A percentile compares a stretch with the other conserved stretches of the same genome.
Conservation (phyloP, 2,329 filamentous ascomycete genomes). For the Stagonosporopsis rhizophila region DNA sequence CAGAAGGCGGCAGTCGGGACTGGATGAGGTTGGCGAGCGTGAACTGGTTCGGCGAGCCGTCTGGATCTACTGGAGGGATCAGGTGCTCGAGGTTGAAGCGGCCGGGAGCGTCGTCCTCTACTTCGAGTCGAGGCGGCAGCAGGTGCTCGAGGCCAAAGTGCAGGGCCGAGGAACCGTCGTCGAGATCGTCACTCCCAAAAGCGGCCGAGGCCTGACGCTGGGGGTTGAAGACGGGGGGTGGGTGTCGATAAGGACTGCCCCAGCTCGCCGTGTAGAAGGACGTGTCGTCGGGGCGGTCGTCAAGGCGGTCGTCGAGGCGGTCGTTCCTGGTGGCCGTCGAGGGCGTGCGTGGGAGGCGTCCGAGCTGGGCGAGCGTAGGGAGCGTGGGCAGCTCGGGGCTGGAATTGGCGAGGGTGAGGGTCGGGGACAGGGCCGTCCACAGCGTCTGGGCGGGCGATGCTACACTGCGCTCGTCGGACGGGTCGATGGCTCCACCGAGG, state of each 20-base stretch:
- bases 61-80: slow-evolving; percentile 43
- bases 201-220: slow-evolving; percentile 38
- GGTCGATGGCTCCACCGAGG: slow-evolving; percentile 32
- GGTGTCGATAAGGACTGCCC: slow-evolving; percentile 86
- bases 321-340: slow-evolving; percentile 37
- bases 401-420: slow-evolving; percentile 50
- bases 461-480: slow-evolving; percentile 36
- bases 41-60: slow-evolving; percentile 46
- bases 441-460: slow-evolving; percentile 46
- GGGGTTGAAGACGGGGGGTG: slow-evolving; percentile 56
- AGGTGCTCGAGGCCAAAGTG: slow-evolving; percentile 51
- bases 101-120: slow-evolving; percentile 43
- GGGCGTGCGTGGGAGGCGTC: slow-evolving; percentile 43
- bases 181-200: slow-evolving; percentile 50
- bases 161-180: slow-evolving; percentile 46
- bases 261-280: slow-evolving; percentile 78
- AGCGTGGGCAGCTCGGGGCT: slow-evolving; percentile 52
- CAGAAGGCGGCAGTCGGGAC: slow-evolving; percentile 42
- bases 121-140: slow-evolving; percentile 44
- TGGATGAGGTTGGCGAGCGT: slow-evolving; percentile 50
- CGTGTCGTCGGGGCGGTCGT: slow-evolving; percentile 55
- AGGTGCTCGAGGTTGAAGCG: slow-evolving; percentile 50
- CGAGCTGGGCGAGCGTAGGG: slow-evolving; percentile 42
- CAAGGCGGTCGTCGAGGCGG: background rate
- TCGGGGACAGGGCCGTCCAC: slow-evolving; percentile 51